Evolutionary conservation across 257 asterid genomes (phyloP).

Genomic region (Schizonepeta tenuifolia): DNA sequence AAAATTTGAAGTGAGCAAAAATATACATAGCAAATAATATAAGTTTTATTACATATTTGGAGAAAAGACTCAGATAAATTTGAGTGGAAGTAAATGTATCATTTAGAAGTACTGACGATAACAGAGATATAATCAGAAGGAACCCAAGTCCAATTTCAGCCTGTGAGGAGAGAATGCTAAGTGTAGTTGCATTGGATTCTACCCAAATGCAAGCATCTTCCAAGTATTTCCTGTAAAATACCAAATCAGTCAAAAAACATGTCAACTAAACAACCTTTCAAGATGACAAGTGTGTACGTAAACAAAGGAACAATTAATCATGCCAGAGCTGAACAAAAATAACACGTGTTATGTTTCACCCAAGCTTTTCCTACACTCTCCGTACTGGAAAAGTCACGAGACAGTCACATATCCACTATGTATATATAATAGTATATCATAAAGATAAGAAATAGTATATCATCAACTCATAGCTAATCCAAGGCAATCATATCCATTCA

Average conservation of each 20-base stretch:
- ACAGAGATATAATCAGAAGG: conserved; percentile 66
- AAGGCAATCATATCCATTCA: neutral
- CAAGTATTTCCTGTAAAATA: conserved; percentile 73
- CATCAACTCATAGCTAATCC: neutral
- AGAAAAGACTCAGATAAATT: neutral
- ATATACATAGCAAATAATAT: neutral
- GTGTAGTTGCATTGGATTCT: conserved; percentile 73
- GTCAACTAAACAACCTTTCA: conserved; percentile 7
- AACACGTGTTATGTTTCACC: neutral
- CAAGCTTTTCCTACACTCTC: conserved; percentile 19
- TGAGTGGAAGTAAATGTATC: neutral
- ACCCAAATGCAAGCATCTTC: conserved; percentile 90
- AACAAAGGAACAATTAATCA: neutral
- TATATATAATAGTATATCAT: neutral
- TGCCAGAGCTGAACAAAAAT: neutral
- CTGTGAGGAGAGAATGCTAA: conserved; percentile 74
- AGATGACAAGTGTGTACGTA: neutral
- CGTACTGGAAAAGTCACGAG: neutral
- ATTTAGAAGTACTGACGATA: conserved; percentile 64
- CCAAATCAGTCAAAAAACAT: conserved; percentile 24
- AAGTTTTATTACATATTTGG: neutral
- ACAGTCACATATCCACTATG: conserved; percentile 5
- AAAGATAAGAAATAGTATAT: neutral
- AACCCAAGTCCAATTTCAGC: conserved; percentile 82
- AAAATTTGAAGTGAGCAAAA: conserved; percentile 19